These are phyloP conservation scores for Heliamphora exappendiculata DNA, from an alignment of 148 eudicot genomes.

Conservation along the genomic window DNA sequence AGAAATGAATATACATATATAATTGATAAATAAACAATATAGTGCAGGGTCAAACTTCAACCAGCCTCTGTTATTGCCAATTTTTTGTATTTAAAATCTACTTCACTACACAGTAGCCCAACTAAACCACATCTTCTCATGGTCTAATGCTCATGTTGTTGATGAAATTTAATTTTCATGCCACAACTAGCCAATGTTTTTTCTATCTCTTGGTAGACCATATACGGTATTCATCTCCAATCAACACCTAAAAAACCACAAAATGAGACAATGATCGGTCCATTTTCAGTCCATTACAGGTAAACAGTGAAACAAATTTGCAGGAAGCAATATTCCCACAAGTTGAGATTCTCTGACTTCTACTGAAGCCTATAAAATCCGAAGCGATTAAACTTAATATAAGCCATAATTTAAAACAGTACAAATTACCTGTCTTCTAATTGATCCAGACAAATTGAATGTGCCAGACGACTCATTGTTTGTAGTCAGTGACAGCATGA, in stretches of 20 bases:
- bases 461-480: constrained; percentile 67
- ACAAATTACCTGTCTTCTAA: constrained; percentile 82
- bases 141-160: not conserved
- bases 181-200: not conserved
- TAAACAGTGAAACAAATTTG: not conserved
- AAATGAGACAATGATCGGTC: not conserved
- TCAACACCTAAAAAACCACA: not conserved
- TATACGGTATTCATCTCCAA: not conserved
- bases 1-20: not conserved
- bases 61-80: not conserved
- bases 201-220: not conserved
- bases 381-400: not conserved
- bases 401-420: not conserved
- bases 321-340: not conserved
- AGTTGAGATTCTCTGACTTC: not conserved
- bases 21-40: not conserved
- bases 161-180: not conserved
- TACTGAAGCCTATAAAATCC: not conserved
- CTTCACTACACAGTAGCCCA: not conserved
- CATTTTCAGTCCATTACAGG: not conserved
- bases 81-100: not conserved
- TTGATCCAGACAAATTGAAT: constrained; percentile 91
- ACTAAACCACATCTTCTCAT: not conserved
- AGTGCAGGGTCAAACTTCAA: not conserved
- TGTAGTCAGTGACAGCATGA: constrained; percentile 92